Percentiles rank a stretch among this genome's conserved stretches.
phyloP scores from a whole-genome alignment of 495 filamentous ascomycete genomes.

The Peziza echinospora region DNA sequence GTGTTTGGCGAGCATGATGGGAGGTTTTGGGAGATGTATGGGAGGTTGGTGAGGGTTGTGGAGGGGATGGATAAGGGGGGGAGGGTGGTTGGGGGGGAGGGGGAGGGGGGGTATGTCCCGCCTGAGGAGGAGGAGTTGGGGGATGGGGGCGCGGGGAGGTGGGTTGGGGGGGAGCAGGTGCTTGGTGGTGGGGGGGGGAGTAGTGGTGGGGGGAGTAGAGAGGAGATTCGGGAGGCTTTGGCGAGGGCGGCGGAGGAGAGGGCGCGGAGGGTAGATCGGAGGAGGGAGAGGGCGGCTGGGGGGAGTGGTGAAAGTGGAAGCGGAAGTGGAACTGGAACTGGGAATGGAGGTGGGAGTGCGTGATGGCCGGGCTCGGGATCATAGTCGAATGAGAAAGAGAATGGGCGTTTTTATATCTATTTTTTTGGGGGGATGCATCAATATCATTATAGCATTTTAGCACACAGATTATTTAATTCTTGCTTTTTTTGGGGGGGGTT shows the following conservation, averaged over 20 bases:
- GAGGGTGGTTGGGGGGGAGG: conserved; percentile 25
- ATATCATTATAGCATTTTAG: no score
- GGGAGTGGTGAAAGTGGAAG: conserved; percentile 12
- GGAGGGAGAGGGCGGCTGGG: conserved; percentile 18
- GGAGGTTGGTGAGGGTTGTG: conserved; percentile 72
- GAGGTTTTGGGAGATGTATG: conserved; percentile 70
- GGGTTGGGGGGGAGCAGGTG: conserved; percentile 10
- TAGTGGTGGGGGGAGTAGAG: conserved; percentile 26
- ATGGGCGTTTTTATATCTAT: no score
- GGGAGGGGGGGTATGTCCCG: conserved; percentile 27
- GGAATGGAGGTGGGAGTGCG: no score
- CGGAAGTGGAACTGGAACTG: neutral
- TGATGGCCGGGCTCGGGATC: no score
- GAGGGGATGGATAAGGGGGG: conserved; percentile 49
- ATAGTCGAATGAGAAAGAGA: no score
- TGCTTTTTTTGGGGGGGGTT: no score
- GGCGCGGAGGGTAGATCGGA: conserved; percentile 32
- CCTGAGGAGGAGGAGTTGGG: conserved; percentile 55
- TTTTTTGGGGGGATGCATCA: no score
- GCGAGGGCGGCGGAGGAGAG: conserved; percentile 57
- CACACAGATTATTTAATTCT: no score
- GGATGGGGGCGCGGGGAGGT: conserved; percentile 36
- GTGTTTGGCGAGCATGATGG: conserved; percentile 64
- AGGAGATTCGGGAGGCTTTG: conserved; percentile 58
- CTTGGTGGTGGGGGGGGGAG: conserved; percentile 15